Base-by-base conservation (phyloP, 202 grass and related monocot species). In the Panicum virgatum region DNA sequence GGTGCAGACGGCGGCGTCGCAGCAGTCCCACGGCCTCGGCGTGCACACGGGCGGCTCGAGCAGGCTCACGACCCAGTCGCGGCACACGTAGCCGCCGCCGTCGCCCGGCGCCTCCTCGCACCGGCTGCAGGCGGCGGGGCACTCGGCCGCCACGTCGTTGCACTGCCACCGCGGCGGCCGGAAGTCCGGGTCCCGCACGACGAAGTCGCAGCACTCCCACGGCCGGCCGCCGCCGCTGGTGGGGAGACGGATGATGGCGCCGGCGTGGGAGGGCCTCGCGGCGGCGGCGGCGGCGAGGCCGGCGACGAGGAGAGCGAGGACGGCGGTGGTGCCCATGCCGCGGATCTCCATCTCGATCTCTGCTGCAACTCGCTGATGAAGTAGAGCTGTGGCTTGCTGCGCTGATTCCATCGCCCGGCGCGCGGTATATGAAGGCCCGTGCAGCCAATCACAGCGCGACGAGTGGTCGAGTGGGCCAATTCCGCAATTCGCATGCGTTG, bases 11-110 rank as follows among this genome's bases (percentile, higher is more conserved):
- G 65, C 65, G n/a, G 0, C 0, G 65, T 44, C 65, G 65, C 65
- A 68, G n/a, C 65, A 68, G n/a, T 44, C 65, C 65, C 65, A 68
- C n/a, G 65, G 65, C 65, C 65, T 3, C n/a, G 65, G 39, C n/a
- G 65, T 68, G 65, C 65, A 68, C 0, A 68, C 65, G n/a, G 65
- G 65, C 0, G 65, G 65, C 39, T 68, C 65, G 11, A 44, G 0
- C 65, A 44, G 5, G n/a, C 65, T 26, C 5, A 26, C 0, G 39
- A 68, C 2, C 38, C 39, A 68, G 65, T 68, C 65, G 3, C 10
- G 20, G 65, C 65, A 68, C 19, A 44, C 39, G 65, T 25, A 68
- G 5, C 65, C 65, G n/a, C 3, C 39, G 65, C 65, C 65, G 65
- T 39, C 65, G 39, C 6, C n/a, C 37, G 63, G 10, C 19, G 63